phyloP scores from a whole-genome alignment of 2,329 filamentous ascomycete genomes.

The Meredithiella fracta region DNA sequence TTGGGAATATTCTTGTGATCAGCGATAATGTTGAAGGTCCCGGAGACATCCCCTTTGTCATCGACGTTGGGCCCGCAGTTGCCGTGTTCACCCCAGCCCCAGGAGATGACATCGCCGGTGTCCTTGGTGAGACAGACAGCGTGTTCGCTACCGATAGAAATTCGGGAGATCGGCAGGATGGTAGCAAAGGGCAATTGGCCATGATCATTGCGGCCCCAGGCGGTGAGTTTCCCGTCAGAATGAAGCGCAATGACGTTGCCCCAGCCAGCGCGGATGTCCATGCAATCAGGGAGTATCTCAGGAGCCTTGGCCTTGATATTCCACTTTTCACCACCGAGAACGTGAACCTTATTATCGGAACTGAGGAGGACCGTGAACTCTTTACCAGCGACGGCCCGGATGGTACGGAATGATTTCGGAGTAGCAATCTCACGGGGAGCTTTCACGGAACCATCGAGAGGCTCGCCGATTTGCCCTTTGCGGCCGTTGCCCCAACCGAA shows the following conservation, averaged over 20 bases:
- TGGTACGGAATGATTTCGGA: slow-evolving; percentile 38
- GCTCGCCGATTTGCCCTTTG: slow-evolving; percentile 64
- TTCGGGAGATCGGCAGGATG: slow-evolving; percentile 39
- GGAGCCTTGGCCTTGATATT: slow-evolving; percentile 43
- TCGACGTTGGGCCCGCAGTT: slow-evolving; percentile 63
- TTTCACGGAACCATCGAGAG: slow-evolving; percentile 32
- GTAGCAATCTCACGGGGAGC: slow-evolving; percentile 44
- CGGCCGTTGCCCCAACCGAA: slow-evolving; percentile 82
- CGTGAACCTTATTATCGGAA: slow-evolving; percentile 37
- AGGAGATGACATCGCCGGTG: slow-evolving; percentile 54
- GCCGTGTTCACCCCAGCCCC: slow-evolving; percentile 97
- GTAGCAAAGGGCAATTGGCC: slow-evolving; percentile 55
- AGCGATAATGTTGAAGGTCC: slow-evolving; percentile 49
- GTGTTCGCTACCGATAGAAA: slow-evolving; percentile 87
- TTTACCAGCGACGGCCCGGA: slow-evolving; percentile 57
- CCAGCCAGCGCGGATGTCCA: slow-evolving; percentile 63
- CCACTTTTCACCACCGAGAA: slow-evolving; percentile 67
- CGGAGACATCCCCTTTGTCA: slow-evolving; percentile 49
- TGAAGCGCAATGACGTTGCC: slow-evolving; percentile 59
- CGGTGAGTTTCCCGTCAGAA: slow-evolving; percentile 40
- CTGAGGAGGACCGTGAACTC: slow-evolving; percentile 53
- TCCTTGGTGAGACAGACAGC: slow-evolving; percentile 49
- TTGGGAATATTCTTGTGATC: slow-evolving; percentile 37
- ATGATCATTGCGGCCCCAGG: slow-evolving; percentile 76
- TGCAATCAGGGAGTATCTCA: slow-evolving; percentile 37